Evolutionary conservation across 768 basidiomycete species (phyloP).

Genomic region (Rhodosporidiobolus odoratus): DNA sequence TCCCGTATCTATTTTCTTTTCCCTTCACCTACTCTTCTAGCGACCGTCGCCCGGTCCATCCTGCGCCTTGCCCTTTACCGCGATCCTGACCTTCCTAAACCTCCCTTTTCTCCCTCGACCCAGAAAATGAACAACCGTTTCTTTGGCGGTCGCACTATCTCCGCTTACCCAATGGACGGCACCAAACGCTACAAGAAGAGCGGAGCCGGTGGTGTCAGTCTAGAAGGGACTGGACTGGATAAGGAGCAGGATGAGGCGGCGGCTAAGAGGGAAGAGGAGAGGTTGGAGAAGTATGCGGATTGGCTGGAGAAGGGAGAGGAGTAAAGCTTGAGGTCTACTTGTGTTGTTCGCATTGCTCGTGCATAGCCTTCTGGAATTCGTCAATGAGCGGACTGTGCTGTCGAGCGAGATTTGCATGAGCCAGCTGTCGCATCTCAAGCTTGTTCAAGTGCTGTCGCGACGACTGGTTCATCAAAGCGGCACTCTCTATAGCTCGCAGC

Average conservation of each 20-base stretch:
- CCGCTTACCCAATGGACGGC: conserved; percentile 75
- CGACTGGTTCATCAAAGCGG: no score
- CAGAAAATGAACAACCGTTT: conserved; percentile 93
- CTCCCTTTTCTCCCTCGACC: rapidly evolving
- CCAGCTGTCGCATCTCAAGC: no score
- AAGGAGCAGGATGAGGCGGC: background rate
- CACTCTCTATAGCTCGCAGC: no score
- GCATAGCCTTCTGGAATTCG: no score
- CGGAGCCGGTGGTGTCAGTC: background rate
- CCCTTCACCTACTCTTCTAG: background rate
- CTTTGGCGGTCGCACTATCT: conserved; percentile 75
- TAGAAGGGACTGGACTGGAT: conserved; percentile 5
- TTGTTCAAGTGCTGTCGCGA: no score
- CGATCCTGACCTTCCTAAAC: background rate
- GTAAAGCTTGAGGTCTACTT: no score
- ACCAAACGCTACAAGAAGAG: conserved; percentile 46
- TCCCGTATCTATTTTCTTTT: conserved; percentile 3
- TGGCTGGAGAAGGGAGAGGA: conserved; percentile 35
- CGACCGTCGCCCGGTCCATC: background rate
- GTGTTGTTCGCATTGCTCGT: no score
- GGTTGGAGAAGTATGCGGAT: conserved; percentile 33
- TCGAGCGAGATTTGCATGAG: no score
- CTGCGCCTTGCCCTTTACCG: background rate
- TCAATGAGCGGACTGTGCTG: no score
- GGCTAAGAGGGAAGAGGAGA: conserved; percentile 18